phyloP scores from a whole-genome alignment of 2,329 filamentous ascomycete species.

The Laburnicola sp. region DNA sequence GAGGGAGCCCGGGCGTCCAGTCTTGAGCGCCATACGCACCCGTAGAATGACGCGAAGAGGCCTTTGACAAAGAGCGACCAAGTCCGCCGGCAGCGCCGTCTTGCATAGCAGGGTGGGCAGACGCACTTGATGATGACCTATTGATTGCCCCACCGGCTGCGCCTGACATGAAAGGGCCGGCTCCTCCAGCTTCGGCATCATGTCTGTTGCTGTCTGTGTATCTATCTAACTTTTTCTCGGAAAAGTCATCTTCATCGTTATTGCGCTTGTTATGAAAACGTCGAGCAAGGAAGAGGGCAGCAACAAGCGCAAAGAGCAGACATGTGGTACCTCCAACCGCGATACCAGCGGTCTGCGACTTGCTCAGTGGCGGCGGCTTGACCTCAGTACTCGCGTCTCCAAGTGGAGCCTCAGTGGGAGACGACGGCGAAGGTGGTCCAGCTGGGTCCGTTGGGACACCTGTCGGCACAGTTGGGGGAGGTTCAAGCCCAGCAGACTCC shows the following conservation, averaged over 20 bases:
- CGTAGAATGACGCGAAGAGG: constrained; percentile 16
- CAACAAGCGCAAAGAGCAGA: constrained; percentile 39
- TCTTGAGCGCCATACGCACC: constrained; percentile 2
- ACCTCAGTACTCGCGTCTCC: constrained; percentile 9
- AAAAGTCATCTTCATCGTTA: constrained; percentile 33
- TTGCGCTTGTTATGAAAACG: constrained; percentile 32
- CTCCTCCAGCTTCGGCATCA: constrained; percentile 21
- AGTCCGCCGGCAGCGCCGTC: constrained; percentile 6
- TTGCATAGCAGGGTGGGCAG: neutral
- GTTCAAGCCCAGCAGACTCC: constrained; percentile 2
- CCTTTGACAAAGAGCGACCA: constrained; percentile 13
- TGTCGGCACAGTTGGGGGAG: constrained; percentile 6
- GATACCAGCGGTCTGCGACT: constrained; percentile 41
- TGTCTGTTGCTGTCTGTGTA: constrained; percentile 9
- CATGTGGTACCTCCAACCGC: constrained; percentile 40
- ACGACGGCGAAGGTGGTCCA: constrained; percentile 9
- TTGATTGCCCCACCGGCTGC: constrained; percentile 10
- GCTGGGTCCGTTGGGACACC: constrained; percentile 6
- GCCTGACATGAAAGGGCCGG: constrained; percentile 28
- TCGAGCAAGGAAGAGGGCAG: constrained; percentile 37
- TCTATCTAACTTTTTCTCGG: constrained; percentile 14
- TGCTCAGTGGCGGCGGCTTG: constrained; percentile 26
- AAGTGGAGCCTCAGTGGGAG: constrained; percentile 18
- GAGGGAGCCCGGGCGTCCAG: neutral
- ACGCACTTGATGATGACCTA: constrained; percentile 1